Conservation (phyloP, 23 red algal species). For the Gracilaria vermiculophylla region DNA sequence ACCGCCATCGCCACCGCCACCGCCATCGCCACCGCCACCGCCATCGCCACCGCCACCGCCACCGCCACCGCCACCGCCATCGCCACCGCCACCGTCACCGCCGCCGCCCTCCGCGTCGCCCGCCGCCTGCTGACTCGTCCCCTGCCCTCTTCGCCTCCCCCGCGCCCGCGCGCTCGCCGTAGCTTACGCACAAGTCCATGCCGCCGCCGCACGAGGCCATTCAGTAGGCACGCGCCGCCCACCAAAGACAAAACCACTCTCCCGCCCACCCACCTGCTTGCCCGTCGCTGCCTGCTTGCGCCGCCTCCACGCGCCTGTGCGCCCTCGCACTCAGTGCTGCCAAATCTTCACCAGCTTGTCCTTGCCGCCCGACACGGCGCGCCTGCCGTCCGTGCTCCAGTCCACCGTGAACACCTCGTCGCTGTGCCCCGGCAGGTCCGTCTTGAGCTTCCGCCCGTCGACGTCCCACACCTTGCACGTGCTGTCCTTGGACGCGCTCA, state of each 20-base stretch:
- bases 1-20: too few species aligned
- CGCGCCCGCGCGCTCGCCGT: too few species aligned
- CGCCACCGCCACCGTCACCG: too few species aligned
- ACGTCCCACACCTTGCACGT: conserved; percentile 94
- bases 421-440: conserved; percentile 92
- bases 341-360: conserved; percentile 94
- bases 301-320: too few species aligned
- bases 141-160: too few species aligned
- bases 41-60: too few species aligned
- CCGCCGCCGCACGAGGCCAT: conserved; percentile 12
- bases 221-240: not conserved
- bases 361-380: conserved; percentile 82
- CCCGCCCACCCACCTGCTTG: too few species aligned
- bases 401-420: conserved; percentile 97
- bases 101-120: too few species aligned
- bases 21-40: too few species aligned
- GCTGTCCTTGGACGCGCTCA: conserved; percentile 87
- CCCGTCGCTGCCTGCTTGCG: too few species aligned
- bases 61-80: too few species aligned
- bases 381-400: conserved; percentile 89
- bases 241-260: not conserved
- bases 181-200: conserved; percentile 30
- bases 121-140: not conserved
- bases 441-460: conserved; percentile 47
- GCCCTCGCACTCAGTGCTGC: conserved; percentile 71